Evolutionary conservation across 2,329 filamentous ascomycete genomes (phyloP).

Genomic region (Ceratocystis cubensis): DNA sequence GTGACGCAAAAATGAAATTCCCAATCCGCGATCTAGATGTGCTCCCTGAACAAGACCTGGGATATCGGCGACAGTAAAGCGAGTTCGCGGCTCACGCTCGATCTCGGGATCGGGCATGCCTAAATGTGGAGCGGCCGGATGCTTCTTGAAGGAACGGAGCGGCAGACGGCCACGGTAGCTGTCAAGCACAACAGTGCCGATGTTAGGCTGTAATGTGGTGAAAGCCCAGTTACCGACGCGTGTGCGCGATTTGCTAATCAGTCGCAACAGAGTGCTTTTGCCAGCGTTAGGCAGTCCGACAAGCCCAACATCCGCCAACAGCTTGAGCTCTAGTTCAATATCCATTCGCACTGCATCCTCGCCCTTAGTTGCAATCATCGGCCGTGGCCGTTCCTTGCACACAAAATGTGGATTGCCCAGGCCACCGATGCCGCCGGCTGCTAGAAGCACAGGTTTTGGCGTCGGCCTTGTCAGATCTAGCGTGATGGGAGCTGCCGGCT

Average conservation of each 20-base stretch:
- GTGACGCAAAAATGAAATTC: slow-evolving; percentile 82
- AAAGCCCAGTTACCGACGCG: slow-evolving; percentile 93
- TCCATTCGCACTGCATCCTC: slow-evolving; percentile 66
- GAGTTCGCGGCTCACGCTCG: slow-evolving; percentile 33
- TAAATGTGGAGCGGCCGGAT: slow-evolving; percentile 27
- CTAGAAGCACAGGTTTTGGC: slow-evolving; percentile 70
- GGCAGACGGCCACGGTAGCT: slow-evolving; percentile 56
- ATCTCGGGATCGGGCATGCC: slow-evolving; percentile 34
- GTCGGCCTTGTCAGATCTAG: slow-evolving; percentile 66
- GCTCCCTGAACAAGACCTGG: slow-evolving; percentile 87
- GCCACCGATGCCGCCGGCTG: slow-evolving; percentile 77
- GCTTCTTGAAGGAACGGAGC: slow-evolving; percentile 26
- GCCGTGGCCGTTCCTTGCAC: slow-evolving; percentile 58
- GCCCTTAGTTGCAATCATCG: slow-evolving; percentile 80
- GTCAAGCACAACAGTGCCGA: slow-evolving; percentile 89
- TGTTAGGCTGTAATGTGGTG: slow-evolving; percentile 87
- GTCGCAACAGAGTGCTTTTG: slow-evolving; percentile 82
- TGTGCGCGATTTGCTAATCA: slow-evolving; percentile 77
- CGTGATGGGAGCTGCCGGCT: slow-evolving; percentile 60
- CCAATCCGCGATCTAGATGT: slow-evolving; percentile 81
- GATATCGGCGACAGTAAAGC: slow-evolving; percentile 91
- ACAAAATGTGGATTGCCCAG: slow-evolving; percentile 90
- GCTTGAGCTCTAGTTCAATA: slow-evolving; percentile 81
- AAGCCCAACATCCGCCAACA: slow-evolving; percentile 86
- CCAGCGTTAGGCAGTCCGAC: slow-evolving; percentile 93